Base-by-base conservation (phyloP, 2,329 filamentous ascomycete species). In the Colletotrichum noveboracense region DNA sequence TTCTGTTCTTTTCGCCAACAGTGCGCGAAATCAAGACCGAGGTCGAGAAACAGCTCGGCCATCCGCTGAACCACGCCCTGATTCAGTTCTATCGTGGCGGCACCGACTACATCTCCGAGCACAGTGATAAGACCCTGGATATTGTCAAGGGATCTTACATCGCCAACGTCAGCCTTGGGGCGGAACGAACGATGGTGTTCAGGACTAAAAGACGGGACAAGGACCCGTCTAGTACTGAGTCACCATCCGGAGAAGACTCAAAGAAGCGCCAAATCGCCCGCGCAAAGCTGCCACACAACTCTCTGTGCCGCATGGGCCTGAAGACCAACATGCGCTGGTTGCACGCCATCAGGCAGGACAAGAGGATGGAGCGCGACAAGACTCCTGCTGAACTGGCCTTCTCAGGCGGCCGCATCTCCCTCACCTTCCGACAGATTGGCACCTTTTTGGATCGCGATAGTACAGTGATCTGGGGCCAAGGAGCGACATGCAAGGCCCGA, bases 91-190 rank as follows among this genome's bases (percentile, higher is more conserved):
- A 99, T 81, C 94, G 97, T n/a, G 90, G 91, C 79, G 95, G 96
- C 4, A 92, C 91, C 64, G 97, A 99, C 84, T 95, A 95, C 82
- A 99, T 99, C 77, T 97, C 95, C 1, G 97, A 99, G 82, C 97
- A 99, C 82, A 97, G 95, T 52, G 97, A 99, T 83, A 99, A 99
- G 86, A 98, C 96, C 0, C 88, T 99, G 28, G 97, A 99, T 82
- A 97, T 99, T 72, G 93, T 92, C 14, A 91, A 90, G 30, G 92
- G 89, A 6, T 97, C 94, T 28, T 96, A 90, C 75, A 98, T 99
- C 78, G 95, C 96, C 78, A 99, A 98, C 81, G 92, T 98, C 66
- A 98, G 95, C 78, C 90, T 98, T n/a, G 97, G 97, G 2, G 96
- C 96, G 1, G 93, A 97, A 85, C 90, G 97, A 69, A 96, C 93